Base-by-base conservation (phyloP, 768 basidiomycete genomes). In the Hydnomerulius pinastri region DNA sequence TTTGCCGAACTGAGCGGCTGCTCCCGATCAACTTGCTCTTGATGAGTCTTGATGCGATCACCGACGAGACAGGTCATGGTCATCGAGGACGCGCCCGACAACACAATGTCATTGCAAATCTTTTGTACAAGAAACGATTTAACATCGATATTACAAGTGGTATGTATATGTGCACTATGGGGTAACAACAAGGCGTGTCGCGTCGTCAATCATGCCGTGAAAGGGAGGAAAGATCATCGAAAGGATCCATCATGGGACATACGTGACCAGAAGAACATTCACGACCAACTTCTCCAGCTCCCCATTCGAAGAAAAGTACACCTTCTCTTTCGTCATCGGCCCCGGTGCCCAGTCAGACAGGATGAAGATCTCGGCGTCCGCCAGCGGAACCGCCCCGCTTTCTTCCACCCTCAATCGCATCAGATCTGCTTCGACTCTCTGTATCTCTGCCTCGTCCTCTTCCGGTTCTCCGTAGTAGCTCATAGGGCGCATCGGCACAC, bases 231-330 rank as follows among this genome's bases (percentile, higher is more conserved):
- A 23, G 24, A 23, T n/a, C 12, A 29, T 18, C 7, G 43, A 50
- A 23, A 35, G 30, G 30, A 38, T 27, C 23, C 33, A 30, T 77
- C 70, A 86, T 40, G 83, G 82, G 55, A 90, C 80, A 54, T 74
- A 90, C 4, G 83, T 80, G 20, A 90, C 85, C 39, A 91, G 58
- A 44, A 90, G 65, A n/a, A 82, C 79, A 65, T 91, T 90, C 18
- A 91, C 86, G 4, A 89, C 76, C 48, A 91, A 65, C 67, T 84
- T 90, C 63, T 87, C 82, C 62, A 90, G 61, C 63, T 83, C 79
- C 2, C 85, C 85, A 12, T 74, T 73, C 4, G 82, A 77, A 4
- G 88, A 78, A 48, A 90, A 86, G 35, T 81, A 80, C 2, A 90
- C 87, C 6, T 83, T 75, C 57, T 87, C 82, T 65, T 82, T 85